A percentile compares a stretch with the other conserved stretches of the same genome.
Conservation (phyloP, 768 basidiomycete species). For the Boletus sp. region DNA sequence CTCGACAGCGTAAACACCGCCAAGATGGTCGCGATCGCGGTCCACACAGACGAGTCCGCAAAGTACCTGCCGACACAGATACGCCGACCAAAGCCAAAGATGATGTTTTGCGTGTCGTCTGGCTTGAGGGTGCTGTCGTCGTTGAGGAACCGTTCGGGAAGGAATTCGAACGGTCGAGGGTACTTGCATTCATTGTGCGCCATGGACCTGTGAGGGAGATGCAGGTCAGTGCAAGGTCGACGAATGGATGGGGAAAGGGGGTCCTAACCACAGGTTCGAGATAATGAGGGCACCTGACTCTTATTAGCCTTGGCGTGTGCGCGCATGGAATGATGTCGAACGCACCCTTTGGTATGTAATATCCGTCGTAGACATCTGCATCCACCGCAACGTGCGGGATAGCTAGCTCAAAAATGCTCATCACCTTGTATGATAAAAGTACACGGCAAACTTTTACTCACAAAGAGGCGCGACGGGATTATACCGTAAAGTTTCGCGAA, state of each 20-base stretch:
- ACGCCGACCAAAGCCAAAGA: conserved; percentile 26
- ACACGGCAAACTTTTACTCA: neutral
- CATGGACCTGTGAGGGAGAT: conserved; percentile 10
- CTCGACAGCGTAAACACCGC: conserved; percentile 11
- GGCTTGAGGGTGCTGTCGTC: conserved; percentile 12
- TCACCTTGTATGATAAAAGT: neutral
- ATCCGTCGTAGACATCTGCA: conserved; percentile 41
- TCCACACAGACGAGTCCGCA: conserved; percentile 20
- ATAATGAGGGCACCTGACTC: conserved; percentile 6
- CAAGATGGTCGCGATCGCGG: conserved; percentile 10
- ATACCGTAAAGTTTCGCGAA: conserved; percentile 11
- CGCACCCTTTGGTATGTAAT: conserved; percentile 44
- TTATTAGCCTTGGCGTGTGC: neutral
- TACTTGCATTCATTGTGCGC: conserved; percentile 28
- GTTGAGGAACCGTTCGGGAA: conserved; percentile 40
- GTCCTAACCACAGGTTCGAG: conserved; percentile 8
- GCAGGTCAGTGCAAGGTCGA: neutral
- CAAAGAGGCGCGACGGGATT: conserved; percentile 9
- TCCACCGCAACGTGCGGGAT: conserved; percentile 31
- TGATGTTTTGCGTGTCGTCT: conserved; percentile 9
- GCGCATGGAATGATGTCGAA: neutral
- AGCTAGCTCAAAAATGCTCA: conserved; percentile 5
- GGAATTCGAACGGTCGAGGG: conserved; percentile 34
- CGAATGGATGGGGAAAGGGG: neutral
- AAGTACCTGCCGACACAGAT: conserved; percentile 24